Percentiles rank a stretch among this genome's conserved stretches.
phyloP scores from a whole-genome alignment of 2,329 filamentous ascomycete species.

The Diplocarpon rosae region DNA sequence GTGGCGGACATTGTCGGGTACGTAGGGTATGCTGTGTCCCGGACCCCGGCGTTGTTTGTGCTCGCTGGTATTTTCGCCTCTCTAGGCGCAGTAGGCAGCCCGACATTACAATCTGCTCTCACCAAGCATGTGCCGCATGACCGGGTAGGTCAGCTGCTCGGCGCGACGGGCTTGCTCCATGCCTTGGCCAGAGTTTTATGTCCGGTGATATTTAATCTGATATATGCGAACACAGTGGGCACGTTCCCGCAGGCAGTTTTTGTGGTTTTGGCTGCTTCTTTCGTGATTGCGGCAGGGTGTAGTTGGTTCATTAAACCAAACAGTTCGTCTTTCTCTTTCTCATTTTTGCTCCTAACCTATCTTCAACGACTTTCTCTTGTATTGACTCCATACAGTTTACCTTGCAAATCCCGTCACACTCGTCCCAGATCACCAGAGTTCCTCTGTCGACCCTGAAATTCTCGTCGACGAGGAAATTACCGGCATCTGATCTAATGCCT shows the following conservation, averaged over 20 bases:
- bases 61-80: slow-evolving; percentile 61
- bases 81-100: slow-evolving; percentile 73
- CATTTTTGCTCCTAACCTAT: background rate
- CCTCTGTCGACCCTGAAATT: slow-evolving; percentile 9
- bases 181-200: slow-evolving; percentile 68
- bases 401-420: slow-evolving; percentile 8
- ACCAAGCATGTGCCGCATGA: slow-evolving; percentile 87
- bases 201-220: slow-evolving; percentile 72
- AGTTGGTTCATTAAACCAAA: slow-evolving; percentile 64
- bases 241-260: slow-evolving; percentile 76
- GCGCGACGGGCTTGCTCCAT: slow-evolving; percentile 77
- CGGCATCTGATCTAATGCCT: slow-evolving; percentile 4
- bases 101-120: slow-evolving; percentile 71
- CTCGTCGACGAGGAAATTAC: slow-evolving; percentile 15
- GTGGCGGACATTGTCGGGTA: slow-evolving; percentile 68
- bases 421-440: background rate
- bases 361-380: background rate
- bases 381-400: slow-evolving; percentile 11
- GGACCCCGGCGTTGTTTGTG: slow-evolving; percentile 53
- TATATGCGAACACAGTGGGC: slow-evolving; percentile 74
- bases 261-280: slow-evolving; percentile 57
- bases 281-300: slow-evolving; percentile 52
- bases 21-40: slow-evolving; percentile 60
- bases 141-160: slow-evolving; percentile 75
- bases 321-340: slow-evolving; percentile 42